Evolutionary conservation across 306 rosid genomes (phyloP).

Genomic region (Alnus glutinosa): DNA sequence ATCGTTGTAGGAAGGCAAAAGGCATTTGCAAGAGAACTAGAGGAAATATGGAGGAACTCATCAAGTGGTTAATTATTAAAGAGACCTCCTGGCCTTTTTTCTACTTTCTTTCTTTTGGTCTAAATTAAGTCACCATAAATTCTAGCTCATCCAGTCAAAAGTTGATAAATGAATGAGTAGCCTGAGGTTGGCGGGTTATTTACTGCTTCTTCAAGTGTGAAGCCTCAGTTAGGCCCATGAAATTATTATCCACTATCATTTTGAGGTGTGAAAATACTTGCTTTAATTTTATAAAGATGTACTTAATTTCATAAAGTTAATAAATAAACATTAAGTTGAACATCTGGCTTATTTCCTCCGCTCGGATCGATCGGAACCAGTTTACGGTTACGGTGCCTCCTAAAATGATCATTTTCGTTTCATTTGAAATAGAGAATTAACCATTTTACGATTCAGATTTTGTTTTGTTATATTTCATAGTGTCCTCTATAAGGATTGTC

Average conservation of each 20-base stretch:
- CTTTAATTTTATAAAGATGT: neutral
- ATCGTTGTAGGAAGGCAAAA: constrained; percentile 83
- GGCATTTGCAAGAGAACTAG: constrained; percentile 77
- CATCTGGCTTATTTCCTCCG: neutral
- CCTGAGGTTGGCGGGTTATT: constrained; percentile 3
- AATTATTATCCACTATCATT: neutral
- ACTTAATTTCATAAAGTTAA: neutral
- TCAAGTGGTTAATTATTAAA: constrained; percentile 23
- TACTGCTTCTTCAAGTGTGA: neutral
- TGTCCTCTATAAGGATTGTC: too few species aligned
- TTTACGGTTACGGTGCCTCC: too few species aligned
- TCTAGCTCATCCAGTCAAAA: neutral
- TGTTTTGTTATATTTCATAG: too few species aligned
- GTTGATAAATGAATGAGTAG: neutral
- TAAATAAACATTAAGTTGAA: neutral
- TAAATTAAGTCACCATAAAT: neutral
- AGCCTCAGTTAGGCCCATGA: neutral
- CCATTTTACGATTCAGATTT: too few species aligned
- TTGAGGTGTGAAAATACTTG: neutral
- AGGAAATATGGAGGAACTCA: constrained; percentile 71
- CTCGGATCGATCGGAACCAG: too few species aligned
- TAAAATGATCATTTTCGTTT: too few species aligned
- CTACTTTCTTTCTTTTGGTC: too few species aligned
- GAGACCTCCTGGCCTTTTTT: neutral
- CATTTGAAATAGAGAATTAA: too few species aligned